Base-by-base conservation (phyloP, 305 asterid genomes). In the Caryopteris hybrid region DNA sequence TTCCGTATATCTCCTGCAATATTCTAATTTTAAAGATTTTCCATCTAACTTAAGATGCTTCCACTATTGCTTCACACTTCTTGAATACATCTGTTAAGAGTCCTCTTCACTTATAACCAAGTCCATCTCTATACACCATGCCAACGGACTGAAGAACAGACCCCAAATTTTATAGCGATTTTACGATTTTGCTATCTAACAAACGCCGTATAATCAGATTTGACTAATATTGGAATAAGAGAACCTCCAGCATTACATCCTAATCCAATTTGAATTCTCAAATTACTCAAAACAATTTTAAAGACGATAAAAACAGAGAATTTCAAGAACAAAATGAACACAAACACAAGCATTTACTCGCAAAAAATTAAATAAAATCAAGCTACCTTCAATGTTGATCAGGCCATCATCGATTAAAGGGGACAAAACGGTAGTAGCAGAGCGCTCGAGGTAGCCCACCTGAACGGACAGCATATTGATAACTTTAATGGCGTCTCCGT, bases 401-500 rank as follows among this genome's bases (percentile, higher is more conserved):
- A 62, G 11, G 12, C 56, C 65, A 5, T 71, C 31, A 48, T 94
- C 99, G 8, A 94, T 73, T 64, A 94, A 66, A 1, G 97, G 97
- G 1, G 99, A 81, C 56, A 94, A 52, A 56, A 91, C 90, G 2
- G 76, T 76, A 4, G 98, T 90, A 36, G 82, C 89, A 5, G 79
- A 1, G 64, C 85, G 82, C 67, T 91, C 96, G 43, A 94, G 66
- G 81, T 77, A 67, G 6, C 99, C 99, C 17, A 94, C 93, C 77
- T 91, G 99, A 7, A 62, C 67, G 4, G 83, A 74, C 73, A 88
- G 18, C 48, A 83, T 80, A 73, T 94, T 91, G 23, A 94, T 60
- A 33, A 89, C 99, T 71, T 73, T 82, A 20, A 94, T 91, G 9
- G 99, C 98, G 72, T 91, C 82, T 0, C 11, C 63, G 60, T 94